Conservation (phyloP, 1,284 basidiomycete genomes). For the Exobasidium rhododendri region DNA sequence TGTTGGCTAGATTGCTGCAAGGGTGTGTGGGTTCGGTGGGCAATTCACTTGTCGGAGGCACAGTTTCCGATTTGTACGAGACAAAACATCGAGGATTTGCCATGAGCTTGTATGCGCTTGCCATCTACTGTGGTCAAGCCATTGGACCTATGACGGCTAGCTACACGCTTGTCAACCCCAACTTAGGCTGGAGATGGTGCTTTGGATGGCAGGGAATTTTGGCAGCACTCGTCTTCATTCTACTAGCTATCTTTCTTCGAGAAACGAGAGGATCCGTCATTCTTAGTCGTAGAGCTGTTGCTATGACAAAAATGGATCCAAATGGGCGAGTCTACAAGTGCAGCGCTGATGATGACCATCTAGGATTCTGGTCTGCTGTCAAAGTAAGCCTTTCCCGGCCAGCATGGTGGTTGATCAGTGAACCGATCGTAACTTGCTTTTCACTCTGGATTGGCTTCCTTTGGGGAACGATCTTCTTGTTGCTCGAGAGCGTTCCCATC, state of each 20-base stretch:
- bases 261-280: constrained; percentile 56
- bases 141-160: constrained; percentile 31
- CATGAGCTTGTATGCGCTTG: constrained; percentile 56
- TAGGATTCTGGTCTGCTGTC: constrained; percentile 45
- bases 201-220: constrained; percentile 22
- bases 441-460: constrained; percentile 56
- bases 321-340: constrained; percentile 55
- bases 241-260: constrained; percentile 48
- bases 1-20: constrained; percentile 54
- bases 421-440: constrained; percentile 58
- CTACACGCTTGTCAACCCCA: constrained; percentile 28
- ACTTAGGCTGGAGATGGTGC: constrained; percentile 33
- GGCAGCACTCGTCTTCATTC: constrained; percentile 16
- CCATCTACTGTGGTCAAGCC: constrained; percentile 54
- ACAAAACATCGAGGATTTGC: constrained; percentile 54
- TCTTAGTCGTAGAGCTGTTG: constrained; percentile 54
- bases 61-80: constrained; percentile 51
- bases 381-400: constrained; percentile 48
- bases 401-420: constrained; percentile 55
- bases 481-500: constrained; percentile 29
- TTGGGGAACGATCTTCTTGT: constrained; percentile 38
- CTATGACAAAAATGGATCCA: constrained; percentile 48
- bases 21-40: constrained; percentile 51
- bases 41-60: constrained; percentile 50
- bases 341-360: constrained; percentile 48